Conservation (phyloP, 306 rosid genomes). For the Glycine latifolia region DNA sequence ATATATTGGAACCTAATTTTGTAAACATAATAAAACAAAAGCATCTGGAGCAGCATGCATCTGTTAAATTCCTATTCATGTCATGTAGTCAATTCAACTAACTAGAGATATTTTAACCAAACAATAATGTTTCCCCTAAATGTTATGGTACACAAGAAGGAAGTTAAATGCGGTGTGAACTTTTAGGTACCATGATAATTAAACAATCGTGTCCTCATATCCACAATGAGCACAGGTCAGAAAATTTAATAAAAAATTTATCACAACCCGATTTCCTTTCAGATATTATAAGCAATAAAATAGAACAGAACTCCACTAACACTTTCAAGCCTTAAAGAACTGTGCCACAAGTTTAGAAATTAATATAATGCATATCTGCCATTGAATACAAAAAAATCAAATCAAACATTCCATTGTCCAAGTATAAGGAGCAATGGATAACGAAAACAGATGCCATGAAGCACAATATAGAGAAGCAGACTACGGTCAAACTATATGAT, state of each 20-base stretch:
- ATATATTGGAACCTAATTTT: constrained; percentile 23
- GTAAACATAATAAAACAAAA: constrained; percentile 14
- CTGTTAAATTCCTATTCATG: constrained; percentile 13
- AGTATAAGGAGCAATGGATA: constrained; percentile 24
- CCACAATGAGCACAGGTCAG: not conserved
- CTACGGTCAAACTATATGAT: constrained; percentile 94
- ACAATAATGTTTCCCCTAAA: not conserved
- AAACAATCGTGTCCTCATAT: not conserved
- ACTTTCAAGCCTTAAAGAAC: constrained; percentile 22
- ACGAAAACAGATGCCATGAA: constrained; percentile 11
- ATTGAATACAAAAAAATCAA: constrained; percentile 7
- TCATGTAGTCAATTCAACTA: constrained; percentile 20
- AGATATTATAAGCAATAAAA: constrained; percentile 33
- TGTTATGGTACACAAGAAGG: constrained; percentile 1
- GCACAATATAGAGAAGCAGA: constrained; percentile 39
- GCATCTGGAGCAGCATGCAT: constrained; percentile 28
- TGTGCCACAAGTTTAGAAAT: not conserved
- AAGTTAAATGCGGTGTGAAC: not conserved
- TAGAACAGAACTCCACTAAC: constrained; percentile 29
- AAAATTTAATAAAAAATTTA: not conserved
- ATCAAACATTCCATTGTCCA: constrained; percentile 16
- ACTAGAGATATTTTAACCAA: constrained; percentile 24
- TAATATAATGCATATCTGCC: constrained; percentile 12
- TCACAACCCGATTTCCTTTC: not conserved
- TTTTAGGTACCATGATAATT: not conserved